Base-by-base conservation (phyloP, 1,284 basidiomycete species). In the Ceraceosorus guamensis region DNA sequence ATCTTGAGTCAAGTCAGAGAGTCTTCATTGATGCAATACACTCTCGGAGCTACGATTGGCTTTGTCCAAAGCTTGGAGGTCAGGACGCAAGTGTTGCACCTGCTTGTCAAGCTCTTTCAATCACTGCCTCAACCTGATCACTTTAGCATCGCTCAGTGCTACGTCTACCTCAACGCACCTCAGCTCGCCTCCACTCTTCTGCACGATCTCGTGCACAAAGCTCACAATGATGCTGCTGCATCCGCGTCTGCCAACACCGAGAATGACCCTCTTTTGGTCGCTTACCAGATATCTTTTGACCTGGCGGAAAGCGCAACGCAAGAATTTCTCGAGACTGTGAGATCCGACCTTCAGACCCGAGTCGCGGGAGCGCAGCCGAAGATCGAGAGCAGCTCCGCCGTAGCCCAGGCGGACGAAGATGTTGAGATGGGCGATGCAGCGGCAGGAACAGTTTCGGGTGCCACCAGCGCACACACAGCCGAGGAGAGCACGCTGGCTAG, bases 261-360 rank as follows among this genome's bases (percentile, higher is more conserved):
- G 16, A 58, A 62, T 47, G 72, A 75, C 53, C 62, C 71, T 1
- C 63, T 71, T 13, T 60, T 76, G 33, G 61, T 76, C 57, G 68
- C 71, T 41, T 75, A 73, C 52, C 74, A 76, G 59, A 64, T 70
- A 16, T 72, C 74, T 13, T 76, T 76, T 35, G 73, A 76, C 57
- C 60, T 76, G 45, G 74, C 73, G 32, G 74, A 76, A 56, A 69
- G 73, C 53, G 74, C 74, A n/a, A 75, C 74, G 5, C 74, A 76
- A 52, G 74, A 76, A 61, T 76, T 75, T 56, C 63, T 75, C 50
- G 71, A 72, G 44, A 68, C 63, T 41, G 67, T 76, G 13, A 65
- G 71, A 46, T 46, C 53, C 16, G 66, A 69, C 18, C 59, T 70
- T 39, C 57, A 59, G 33, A 55, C 52, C 41, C 64, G 66, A 39